Percentiles rank a stretch among this genome's conserved stretches.
These are phyloP conservation scores for Heterobasidion occidentale DNA, from an alignment of 1,284 basidiomycete species.

Conservation along the genomic window DNA sequence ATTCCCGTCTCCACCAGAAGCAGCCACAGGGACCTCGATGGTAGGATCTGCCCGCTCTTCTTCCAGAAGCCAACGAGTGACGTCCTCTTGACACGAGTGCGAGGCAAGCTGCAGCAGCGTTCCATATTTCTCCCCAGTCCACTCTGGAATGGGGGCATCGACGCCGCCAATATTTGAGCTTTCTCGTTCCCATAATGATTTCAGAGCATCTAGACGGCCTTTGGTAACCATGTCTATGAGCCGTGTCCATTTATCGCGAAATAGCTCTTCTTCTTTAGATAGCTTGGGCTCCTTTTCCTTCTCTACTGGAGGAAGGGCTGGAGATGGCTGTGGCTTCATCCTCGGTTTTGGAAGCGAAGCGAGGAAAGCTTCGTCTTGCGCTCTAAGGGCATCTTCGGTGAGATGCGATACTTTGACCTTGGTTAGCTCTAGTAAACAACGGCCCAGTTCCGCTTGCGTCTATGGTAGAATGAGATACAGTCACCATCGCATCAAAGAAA, in stretches of 20 bases:
- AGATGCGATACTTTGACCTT: slow-evolving; percentile 82
- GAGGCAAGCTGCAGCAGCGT: slow-evolving; percentile 81
- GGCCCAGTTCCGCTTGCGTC: slow-evolving; percentile 86
- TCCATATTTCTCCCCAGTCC: slow-evolving; percentile 43
- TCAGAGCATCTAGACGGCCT: slow-evolving; percentile 77
- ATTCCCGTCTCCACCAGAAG: slow-evolving; percentile 20
- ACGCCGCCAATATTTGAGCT: slow-evolving; percentile 48
- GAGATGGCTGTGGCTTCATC: slow-evolving; percentile 28
- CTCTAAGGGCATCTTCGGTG: slow-evolving; percentile 77
- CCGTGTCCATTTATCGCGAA: slow-evolving; percentile 72
- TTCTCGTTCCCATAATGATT: slow-evolving; percentile 79
- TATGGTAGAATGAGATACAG: slow-evolving; percentile 22
- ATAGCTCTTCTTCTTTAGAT: slow-evolving; percentile 68
- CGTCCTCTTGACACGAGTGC: slow-evolving; percentile 67
- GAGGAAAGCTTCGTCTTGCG: slow-evolving; percentile 82
- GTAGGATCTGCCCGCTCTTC: slow-evolving; percentile 84
- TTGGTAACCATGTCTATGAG: slow-evolving; percentile 86
- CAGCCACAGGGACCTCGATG: slow-evolving; percentile 35
- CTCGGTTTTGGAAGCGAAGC: slow-evolving; percentile 79
- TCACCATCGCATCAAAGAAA: background rate
- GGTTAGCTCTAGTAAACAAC: slow-evolving; percentile 86
- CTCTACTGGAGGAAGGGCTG: slow-evolving; percentile 19
- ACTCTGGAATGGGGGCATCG: slow-evolving; percentile 58
- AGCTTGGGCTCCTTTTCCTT: slow-evolving; percentile 54
- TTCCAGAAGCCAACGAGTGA: slow-evolving; percentile 75